These are phyloP conservation scores for Taiozyma sp. DNA, from an alignment of 1,139 yeast species.

Conservation along the genomic window DNA sequence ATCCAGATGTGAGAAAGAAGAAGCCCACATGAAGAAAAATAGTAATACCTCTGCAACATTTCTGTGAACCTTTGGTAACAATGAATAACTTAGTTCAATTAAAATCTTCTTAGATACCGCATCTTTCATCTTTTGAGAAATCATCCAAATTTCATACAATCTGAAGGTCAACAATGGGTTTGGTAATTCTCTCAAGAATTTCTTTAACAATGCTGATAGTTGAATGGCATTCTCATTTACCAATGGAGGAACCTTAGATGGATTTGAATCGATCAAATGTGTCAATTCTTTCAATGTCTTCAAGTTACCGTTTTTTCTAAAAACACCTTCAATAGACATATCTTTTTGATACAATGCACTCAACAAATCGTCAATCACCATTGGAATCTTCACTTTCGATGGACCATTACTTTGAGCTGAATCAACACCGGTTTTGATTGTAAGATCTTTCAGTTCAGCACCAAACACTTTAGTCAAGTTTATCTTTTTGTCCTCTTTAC, in stretches of 20 bases:
- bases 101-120: slow-evolving; percentile 45
- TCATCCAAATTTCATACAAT: slow-evolving; percentile 76
- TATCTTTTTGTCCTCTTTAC: slow-evolving; percentile 28
- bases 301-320: slow-evolving; percentile 94
- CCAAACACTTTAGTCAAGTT: slow-evolving; percentile 61
- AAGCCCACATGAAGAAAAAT: slow-evolving; percentile 90
- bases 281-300: slow-evolving; percentile 72
- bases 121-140: slow-evolving; percentile 57
- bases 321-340: slow-evolving; percentile 95
- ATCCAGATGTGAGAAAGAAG: slow-evolving; percentile 88
- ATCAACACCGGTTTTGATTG: slow-evolving; percentile 76
- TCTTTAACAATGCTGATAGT: slow-evolving; percentile 88
- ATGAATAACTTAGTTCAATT: slow-evolving; percentile 66
- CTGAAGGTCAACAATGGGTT: slow-evolving; percentile 80
- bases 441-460: slow-evolving; percentile 62
- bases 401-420: slow-evolving; percentile 89
- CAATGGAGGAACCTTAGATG: slow-evolving; percentile 68
- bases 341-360: slow-evolving; percentile 85
- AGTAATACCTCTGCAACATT: slow-evolving; percentile 83
- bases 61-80: slow-evolving; percentile 78
- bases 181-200: slow-evolving; percentile 88
- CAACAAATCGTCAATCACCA: slow-evolving; percentile 80
- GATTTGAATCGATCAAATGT: slow-evolving; percentile 68
- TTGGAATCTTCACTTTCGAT: slow-evolving; percentile 71
- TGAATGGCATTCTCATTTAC: slow-evolving; percentile 83